phyloP scores from a whole-genome alignment of 495 filamentous ascomycete genomes.

The Aeminium ludgeri region DNA sequence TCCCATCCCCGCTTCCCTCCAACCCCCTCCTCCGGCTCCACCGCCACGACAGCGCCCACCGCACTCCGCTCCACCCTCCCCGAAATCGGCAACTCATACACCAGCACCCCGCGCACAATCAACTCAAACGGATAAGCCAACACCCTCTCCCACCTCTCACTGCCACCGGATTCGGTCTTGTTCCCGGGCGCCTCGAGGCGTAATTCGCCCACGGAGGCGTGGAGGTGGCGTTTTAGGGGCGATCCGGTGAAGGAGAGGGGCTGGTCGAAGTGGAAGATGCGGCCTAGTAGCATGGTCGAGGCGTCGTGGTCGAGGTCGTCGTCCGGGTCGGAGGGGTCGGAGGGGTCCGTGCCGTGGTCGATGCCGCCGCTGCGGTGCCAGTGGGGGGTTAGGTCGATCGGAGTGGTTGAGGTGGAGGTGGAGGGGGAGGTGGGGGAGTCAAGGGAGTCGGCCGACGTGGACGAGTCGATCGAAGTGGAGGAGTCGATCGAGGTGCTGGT shows the following conservation, averaged over 20 bases:
- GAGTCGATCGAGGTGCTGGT: neutral
- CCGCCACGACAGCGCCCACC: constrained; percentile 35
- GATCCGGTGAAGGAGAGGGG: constrained; percentile 75
- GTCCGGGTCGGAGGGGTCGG: constrained; percentile 31
- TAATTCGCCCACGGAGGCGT: constrained; percentile 62
- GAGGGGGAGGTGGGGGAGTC: neutral
- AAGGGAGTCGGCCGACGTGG: constrained; percentile 8
- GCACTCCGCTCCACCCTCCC: constrained; percentile 41
- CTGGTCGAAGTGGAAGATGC: constrained; percentile 72
- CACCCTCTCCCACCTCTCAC: constrained; percentile 80
- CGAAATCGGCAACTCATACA: constrained; percentile 74
- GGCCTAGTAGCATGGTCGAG: constrained; percentile 78
- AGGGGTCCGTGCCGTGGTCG: constrained; percentile 49
- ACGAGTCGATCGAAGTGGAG: neutral
- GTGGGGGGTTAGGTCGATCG: constrained; percentile 9
- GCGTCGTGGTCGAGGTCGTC: constrained; percentile 45
- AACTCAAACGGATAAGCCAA: constrained; percentile 81
- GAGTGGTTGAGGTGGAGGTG: neutral
- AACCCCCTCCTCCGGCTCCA: constrained; percentile 32
- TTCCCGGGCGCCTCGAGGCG: constrained; percentile 70
- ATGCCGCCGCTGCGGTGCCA: constrained; percentile 27
- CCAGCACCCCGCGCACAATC: constrained; percentile 73
- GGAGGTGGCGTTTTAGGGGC: constrained; percentile 50
- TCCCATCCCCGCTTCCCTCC: constrained; percentile 3
- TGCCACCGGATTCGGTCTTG: constrained; percentile 68